These are phyloP conservation scores for Yamadazyma dendronema DNA, from an alignment of 1,139 yeast species.

Conservation along the genomic window DNA sequence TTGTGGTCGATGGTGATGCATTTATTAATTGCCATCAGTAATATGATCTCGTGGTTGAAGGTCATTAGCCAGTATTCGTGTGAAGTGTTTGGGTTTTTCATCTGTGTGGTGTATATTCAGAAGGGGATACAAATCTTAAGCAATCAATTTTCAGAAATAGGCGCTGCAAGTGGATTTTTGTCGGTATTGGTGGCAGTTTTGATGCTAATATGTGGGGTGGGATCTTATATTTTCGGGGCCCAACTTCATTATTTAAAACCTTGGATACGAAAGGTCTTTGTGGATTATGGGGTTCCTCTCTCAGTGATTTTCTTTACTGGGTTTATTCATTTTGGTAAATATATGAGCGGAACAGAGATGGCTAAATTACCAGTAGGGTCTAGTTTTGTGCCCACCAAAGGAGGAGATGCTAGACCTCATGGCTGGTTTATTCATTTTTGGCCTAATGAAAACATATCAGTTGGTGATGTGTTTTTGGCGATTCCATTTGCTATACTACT, in stretches of 20 bases:
- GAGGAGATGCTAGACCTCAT: slow-evolving; percentile 36
- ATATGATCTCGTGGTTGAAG: slow-evolving; percentile 66
- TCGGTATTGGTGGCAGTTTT: slow-evolving; percentile 70
- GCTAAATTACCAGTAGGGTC: slow-evolving; percentile 67
- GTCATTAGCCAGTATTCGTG: slow-evolving; percentile 84
- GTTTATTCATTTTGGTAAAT: slow-evolving; percentile 85
- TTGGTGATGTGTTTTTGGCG: slow-evolving; percentile 80
- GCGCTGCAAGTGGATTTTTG: slow-evolving; percentile 64
- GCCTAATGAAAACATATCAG: slow-evolving; percentile 57
- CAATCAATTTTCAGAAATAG: slow-evolving; percentile 57
- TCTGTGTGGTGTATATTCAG: slow-evolving; percentile 83
- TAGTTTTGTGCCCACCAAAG: slow-evolving; percentile 71
- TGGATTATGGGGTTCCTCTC: slow-evolving; percentile 84
- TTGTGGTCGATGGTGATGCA: slow-evolving; percentile 90
- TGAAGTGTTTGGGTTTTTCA: slow-evolving; percentile 91
- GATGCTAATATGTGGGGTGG: slow-evolving; percentile 74
- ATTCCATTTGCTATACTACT: slow-evolving; percentile 86
- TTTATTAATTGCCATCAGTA: slow-evolving; percentile 65
- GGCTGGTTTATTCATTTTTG: slow-evolving; percentile 83
- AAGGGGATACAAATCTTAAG: slow-evolving; percentile 83
- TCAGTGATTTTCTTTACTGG: slow-evolving; percentile 89
- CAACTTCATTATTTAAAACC: slow-evolving; percentile 61
- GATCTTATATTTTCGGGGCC: slow-evolving; percentile 58
- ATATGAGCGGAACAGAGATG: slow-evolving; percentile 49
- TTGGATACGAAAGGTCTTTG: slow-evolving; percentile 62